These are phyloP conservation scores for Trichophyton rubrum DNA, from an alignment of 2,329 filamentous ascomycete genomes.

Conservation along the genomic window DNA sequence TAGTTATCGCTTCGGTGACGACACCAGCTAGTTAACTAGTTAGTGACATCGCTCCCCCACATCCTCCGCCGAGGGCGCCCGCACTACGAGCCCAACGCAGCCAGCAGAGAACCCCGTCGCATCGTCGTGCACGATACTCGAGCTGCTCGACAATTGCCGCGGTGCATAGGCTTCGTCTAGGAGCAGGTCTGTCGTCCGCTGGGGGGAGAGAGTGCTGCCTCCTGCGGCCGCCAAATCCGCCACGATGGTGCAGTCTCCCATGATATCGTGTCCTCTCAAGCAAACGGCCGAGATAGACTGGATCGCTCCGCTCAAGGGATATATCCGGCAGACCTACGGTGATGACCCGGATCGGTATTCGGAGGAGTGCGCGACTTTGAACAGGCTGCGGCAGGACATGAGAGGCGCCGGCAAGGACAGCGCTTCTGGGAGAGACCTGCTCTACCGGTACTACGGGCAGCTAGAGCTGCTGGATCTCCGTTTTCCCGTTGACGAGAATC, in stretches of 20 bases:
- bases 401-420: constrained; percentile 93
- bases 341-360: constrained; percentile 93
- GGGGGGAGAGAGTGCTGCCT: not conserved
- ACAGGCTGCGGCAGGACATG: constrained; percentile 95
- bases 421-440: constrained; percentile 77
- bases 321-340: constrained; percentile 87
- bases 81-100: not conserved
- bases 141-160: not conserved
- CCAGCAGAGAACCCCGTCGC: not conserved
- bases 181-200: not conserved
- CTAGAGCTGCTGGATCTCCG: constrained; percentile 85
- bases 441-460: constrained; percentile 97
- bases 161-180: not conserved
- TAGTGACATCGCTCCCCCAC: not conserved
- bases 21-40: not conserved
- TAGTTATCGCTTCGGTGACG: not conserved
- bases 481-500: constrained; percentile 95
- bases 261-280: constrained; percentile 88
- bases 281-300: constrained; percentile 97
- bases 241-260: constrained; percentile 72
- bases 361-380: constrained; percentile 88
- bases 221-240: constrained; percentile 11
- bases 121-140: not conserved
- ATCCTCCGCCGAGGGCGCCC: not conserved
- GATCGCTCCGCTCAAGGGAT: constrained; percentile 79